A percentile compares a stretch with the other conserved stretches of the same genome.
phyloP scores from a whole-genome alignment of 2,329 filamentous ascomycete species.

The Hortaea sp. region DNA sequence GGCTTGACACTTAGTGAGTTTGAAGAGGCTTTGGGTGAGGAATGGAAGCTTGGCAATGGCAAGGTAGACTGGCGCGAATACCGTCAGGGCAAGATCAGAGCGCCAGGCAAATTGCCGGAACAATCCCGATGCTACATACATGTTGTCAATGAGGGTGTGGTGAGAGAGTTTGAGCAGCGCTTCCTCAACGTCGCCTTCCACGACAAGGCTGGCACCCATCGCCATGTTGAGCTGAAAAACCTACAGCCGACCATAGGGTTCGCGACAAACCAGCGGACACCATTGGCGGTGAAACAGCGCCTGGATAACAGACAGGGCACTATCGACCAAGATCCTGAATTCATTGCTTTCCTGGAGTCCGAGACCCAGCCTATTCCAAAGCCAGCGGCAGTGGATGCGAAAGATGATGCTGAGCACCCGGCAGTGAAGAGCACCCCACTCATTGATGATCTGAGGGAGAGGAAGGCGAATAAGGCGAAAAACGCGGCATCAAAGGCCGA shows the following conservation, averaged over 20 bases:
- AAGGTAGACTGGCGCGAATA: conserved; percentile 79
- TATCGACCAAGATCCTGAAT: conserved; percentile 93
- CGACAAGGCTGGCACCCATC: conserved; percentile 69
- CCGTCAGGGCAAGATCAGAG: conserved; percentile 67
- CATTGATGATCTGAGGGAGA: conserved; percentile 82
- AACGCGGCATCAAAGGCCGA: conserved; percentile 48
- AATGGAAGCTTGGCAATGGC: conserved; percentile 72
- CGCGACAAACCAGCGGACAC: conserved; percentile 73
- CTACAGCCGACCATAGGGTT: conserved; percentile 74
- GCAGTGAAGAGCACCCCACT: conserved; percentile 71
- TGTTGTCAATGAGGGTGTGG: conserved; percentile 59
- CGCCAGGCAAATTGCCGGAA: conserved; percentile 72
- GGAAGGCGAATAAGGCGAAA: conserved; percentile 66
- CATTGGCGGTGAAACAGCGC: conserved; percentile 55
- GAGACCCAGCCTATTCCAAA: conserved; percentile 65
- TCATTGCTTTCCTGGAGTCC: conserved; percentile 82
- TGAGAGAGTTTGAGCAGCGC: conserved; percentile 56
- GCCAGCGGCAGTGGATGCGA: conserved; percentile 39
- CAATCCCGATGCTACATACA: conserved; percentile 77
- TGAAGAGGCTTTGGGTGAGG: conserved; percentile 57
- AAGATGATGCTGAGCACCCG: conserved; percentile 37
- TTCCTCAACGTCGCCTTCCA: conserved; percentile 64
- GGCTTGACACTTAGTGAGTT: conserved; percentile 76
- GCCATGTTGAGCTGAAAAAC: conserved; percentile 56
- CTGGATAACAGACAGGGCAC: conserved; percentile 81